Evolutionary conservation across 495 filamentous ascomycete genomes (phyloP).

Genomic region (Tuber umbilicatum): DNA sequence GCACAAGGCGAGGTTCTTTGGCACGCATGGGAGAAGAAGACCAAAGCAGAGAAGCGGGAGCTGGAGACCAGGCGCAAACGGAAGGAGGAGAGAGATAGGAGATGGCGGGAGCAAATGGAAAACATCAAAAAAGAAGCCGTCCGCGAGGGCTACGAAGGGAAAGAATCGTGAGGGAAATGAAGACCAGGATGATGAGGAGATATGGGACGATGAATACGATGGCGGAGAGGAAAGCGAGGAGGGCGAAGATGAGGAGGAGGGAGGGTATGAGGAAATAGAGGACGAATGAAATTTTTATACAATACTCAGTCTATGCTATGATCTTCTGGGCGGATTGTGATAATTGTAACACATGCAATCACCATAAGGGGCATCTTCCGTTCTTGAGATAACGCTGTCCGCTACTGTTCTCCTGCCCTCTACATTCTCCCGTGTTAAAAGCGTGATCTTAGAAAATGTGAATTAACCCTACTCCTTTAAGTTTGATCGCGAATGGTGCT

Average conservation of each 20-base stretch:
- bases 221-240: conserved; percentile 1
- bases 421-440: neutral
- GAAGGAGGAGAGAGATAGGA: conserved; percentile 71
- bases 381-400: neutral
- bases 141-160: conserved; percentile 52
- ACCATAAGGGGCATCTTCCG: neutral
- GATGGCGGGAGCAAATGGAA: conserved; percentile 71
- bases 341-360: neutral
- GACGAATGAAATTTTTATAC: conserved; percentile 23
- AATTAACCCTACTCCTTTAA: neutral
- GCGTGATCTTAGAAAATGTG: neutral
- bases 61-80: conserved; percentile 75
- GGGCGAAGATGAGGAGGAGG: conserved; percentile 14
- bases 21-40: conserved; percentile 89
- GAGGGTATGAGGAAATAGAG: conserved; percentile 22
- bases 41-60: conserved; percentile 63
- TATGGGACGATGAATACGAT: conserved; percentile 30
- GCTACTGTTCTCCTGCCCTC: neutral
- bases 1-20: conserved; percentile 91
- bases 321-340: neutral
- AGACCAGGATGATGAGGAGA: conserved; percentile 37
- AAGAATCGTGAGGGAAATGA: conserved; percentile 53
- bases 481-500: neutral
- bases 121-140: conserved; percentile 81
- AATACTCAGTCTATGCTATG: neutral